Evolutionary conservation across 306 rosid species (phyloP), one percentile per base, ranked within the genome.

Genomic region (Luffa aegyptiaca): DNA sequence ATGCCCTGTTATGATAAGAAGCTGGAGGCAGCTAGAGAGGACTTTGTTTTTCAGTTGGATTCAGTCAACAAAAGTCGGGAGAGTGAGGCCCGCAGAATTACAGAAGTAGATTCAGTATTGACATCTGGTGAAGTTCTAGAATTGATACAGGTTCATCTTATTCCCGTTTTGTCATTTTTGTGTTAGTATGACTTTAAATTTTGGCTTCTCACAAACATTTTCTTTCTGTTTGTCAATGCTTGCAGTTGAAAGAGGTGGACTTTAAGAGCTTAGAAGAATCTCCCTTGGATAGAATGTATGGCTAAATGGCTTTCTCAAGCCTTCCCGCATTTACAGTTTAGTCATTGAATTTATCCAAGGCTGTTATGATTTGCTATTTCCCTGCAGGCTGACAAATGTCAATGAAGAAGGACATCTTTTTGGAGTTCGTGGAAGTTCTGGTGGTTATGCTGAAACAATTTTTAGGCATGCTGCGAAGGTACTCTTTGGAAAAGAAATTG

Each of bases 1-100:
- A 95, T 95, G 98, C 98, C 98, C 68, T 95, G 97, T 88, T 92
- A 95, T 84, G 98, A 92, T 80, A 95, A 92, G 85, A 95, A 92
- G 85, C 98, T 95, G 73, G 98, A 95, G 89, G 98, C 98, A 76
- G 84, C 93, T n/a, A 87, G 97, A 83, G 97, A 92, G 81, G 98
- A 95, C 85, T 92, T 95, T 65, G 89, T 88, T 86, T 89, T 88
- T 69, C 83, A 85, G 78, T 78, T 74, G 41, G 97, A 90, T 73
- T 79, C 90, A 44, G 80, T 37, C 75, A 81, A 70, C 52, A 84
- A 88, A 82, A 85, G 75, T 59, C 31, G 35, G 69, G 88, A 76
- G 76, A 62, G 79, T 83, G 88, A 80, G 80, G 75, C 84, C 79
- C 76, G 42, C 46, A 85, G 80, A 75, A 75, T 88, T 75, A 39